These are phyloP conservation scores for Elsinoe fawcettii DNA, from an alignment of 2,329 filamentous ascomycete species.

Conservation along the genomic window DNA sequence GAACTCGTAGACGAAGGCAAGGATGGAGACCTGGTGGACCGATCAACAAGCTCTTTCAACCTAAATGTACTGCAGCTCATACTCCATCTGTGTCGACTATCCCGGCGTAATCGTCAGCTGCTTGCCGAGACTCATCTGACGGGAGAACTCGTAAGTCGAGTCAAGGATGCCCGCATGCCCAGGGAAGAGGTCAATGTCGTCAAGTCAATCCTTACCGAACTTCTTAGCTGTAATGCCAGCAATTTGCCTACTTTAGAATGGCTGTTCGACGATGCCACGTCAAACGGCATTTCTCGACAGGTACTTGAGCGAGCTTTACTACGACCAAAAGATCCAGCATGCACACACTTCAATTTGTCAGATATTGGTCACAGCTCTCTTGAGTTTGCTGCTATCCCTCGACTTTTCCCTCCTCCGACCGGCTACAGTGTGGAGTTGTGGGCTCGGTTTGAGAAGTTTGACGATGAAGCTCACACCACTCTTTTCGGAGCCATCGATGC, in stretches of 20 bases:
- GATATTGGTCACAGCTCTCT: constrained; percentile 81
- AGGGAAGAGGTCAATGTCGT: background rate
- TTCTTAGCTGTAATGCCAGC: background rate
- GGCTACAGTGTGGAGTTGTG: constrained; percentile 89
- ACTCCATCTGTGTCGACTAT: background rate
- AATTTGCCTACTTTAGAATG: constrained; percentile 51
- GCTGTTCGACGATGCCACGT: constrained; percentile 53
- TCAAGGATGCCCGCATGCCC: background rate
- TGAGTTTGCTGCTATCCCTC: constrained; percentile 78
- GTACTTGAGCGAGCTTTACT: constrained; percentile 70
- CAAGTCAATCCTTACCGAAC: background rate
- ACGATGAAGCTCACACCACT: constrained; percentile 78
- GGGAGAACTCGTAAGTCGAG: background rate
- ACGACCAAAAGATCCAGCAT: constrained; percentile 67
- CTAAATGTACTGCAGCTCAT: background rate
- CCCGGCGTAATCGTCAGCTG: background rate
- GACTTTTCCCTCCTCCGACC: constrained; percentile 70
- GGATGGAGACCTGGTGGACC: background rate
- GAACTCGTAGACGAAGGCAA: background rate
- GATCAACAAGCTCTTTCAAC: background rate
- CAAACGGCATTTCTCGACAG: constrained; percentile 48
- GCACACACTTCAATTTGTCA: constrained; percentile 90
- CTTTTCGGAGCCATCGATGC: constrained; percentile 92
- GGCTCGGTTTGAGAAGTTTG: constrained; percentile 82
- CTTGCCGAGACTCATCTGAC: background rate